Evolutionary conservation across 2,329 filamentous ascomycete genomes (phyloP), one percentile per base, ranked within the genome.

Genomic region (Xylaria sp.): DNA sequence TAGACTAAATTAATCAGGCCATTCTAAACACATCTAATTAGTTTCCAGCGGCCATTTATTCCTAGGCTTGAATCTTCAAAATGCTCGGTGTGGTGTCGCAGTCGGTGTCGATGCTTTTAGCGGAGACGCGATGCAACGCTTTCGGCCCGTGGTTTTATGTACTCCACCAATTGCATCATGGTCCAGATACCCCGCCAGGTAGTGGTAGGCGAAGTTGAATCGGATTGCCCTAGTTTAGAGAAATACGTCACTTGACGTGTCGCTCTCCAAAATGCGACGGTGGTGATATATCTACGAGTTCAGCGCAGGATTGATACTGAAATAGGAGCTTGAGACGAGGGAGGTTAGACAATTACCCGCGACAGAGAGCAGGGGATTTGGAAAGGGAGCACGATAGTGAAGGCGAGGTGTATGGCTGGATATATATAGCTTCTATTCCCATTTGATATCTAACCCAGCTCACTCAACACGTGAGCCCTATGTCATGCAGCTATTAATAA

Each of bases 91-190:
- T 5, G 2, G 13, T 41, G 39, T 41, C 39, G 34, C 34, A 20
- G 28, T 54, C 18, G 51, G 20, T 54, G 28, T 7, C 51, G 15
- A 54, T 54, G 28, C 28, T n/a, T 55, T 23, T 48, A 48, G 41
- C 41, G 41, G 61, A 56, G 51, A 46, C 23, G 46, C 51, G 4
- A n/a, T 46, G 41, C 41, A 46, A n/a, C 41, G 41, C 41, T 63
- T 37, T 66, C 63, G 55, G 46, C 2, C 55, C 63, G 55, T 39
- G 9, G n/a, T 18, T 50, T 41, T 25, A 51, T 28, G 51, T 41
- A 20, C 20, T 41, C 58, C 51, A 51, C 65, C 50, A 5, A 57
- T 67, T 63, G 56, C 65, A 62, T 67, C 65, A 67, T 63, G 41
- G 44, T 9, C 37, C 15, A 15, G 34, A 41, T 54, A 12, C 51